phyloP scores from a whole-genome alignment of 108 stramenopile genomes.

The Nannochloropsis oceanica region DNA sequence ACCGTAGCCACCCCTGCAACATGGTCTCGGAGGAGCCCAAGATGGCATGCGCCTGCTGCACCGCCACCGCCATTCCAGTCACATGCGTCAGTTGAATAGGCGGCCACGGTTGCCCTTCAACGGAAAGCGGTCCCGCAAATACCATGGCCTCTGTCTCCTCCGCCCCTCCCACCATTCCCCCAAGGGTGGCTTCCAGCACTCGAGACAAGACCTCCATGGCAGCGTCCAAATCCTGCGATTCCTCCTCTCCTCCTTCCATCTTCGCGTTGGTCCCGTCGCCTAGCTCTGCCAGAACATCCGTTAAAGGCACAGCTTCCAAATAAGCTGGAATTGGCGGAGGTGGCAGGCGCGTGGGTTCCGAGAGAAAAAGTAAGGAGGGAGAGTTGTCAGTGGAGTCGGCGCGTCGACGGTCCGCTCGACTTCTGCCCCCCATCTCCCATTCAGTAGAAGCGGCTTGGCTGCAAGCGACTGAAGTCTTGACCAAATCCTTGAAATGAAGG shows the following conservation, averaged over 20 bases:
- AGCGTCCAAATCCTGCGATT: neutral
- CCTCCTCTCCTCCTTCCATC: neutral
- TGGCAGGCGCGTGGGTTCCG: too few species aligned
- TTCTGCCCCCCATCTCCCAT: too few species aligned
- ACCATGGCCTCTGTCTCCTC: neutral
- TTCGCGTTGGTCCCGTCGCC: neutral
- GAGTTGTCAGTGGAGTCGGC: neutral
- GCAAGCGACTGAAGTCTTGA: neutral
- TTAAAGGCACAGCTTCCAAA: neutral
- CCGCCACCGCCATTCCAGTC: neutral
- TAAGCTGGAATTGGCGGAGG: neutral
- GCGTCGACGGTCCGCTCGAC: neutral
- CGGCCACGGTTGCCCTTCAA: neutral
- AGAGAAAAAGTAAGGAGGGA: neutral
- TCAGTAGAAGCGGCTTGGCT: neutral
- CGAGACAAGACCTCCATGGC: neutral
- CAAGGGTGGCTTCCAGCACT: neutral
- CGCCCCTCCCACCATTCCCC: neutral
- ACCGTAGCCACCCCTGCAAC: neutral
- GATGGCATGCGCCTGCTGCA: neutral
- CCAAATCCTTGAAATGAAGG: neutral
- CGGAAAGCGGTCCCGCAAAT: neutral
- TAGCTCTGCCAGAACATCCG: neutral
- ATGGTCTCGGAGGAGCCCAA: neutral
- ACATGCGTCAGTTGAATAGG: neutral